Evolutionary conservation across 257 asterid species (phyloP).

Genomic region (Haberlea rhodopensis): DNA sequence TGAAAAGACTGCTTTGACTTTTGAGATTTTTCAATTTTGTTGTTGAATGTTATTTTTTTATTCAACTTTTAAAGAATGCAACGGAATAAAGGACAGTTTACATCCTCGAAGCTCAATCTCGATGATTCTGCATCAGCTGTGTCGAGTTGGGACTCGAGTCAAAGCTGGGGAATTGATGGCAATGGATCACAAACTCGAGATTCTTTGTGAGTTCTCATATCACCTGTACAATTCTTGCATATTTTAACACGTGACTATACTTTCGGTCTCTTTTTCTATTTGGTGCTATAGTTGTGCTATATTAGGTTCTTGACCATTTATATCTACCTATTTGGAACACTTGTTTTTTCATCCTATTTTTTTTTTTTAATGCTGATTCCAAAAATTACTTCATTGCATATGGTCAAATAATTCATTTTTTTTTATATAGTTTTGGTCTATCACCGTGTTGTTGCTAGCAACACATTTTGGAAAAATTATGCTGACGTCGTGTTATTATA

Average conservation of each 20-base stretch:
- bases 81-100: constrained; percentile 74
- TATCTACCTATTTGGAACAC: constrained; percentile 4
- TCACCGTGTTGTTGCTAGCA: neutral
- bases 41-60: neutral
- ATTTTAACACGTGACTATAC: neutral
- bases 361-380: neutral
- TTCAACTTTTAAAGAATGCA: constrained; percentile 53
- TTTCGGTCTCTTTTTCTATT: constrained; percentile 12
- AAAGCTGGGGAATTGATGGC: constrained; percentile 56
- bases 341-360: neutral
- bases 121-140: constrained; percentile 66
- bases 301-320: constrained; percentile 11
- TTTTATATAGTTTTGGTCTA: neutral
- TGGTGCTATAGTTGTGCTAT: neutral
- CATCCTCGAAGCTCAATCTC: constrained; percentile 53
- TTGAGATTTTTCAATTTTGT: neutral
- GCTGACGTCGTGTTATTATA: neutral
- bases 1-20: neutral
- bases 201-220: constrained; percentile 47
- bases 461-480: too few relatives aligned
- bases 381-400: constrained; percentile 11
- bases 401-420: neutral
- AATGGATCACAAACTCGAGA: constrained; percentile 46
- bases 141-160: constrained; percentile 63
- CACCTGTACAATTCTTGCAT: neutral